Evolutionary conservation across 1,139 yeast species (phyloP), one percentile per base, ranked within the genome.

Genomic region (Debaryomyces psychrophilus): DNA sequence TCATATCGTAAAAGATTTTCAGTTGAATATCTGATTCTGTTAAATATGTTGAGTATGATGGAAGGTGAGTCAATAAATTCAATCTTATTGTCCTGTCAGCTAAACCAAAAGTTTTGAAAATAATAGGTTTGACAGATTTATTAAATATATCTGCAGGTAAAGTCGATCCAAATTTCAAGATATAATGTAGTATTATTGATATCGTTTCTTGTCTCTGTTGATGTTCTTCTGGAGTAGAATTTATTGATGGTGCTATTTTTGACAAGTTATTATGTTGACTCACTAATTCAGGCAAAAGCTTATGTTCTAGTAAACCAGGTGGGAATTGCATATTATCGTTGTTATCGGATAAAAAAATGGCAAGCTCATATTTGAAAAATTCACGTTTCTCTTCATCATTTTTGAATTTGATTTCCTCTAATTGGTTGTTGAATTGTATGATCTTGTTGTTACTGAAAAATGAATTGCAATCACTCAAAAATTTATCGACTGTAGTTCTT

Each of bases 41-140:
- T 23, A 90, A 65, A 37, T 68, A 66, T 2, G 69, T 70, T 34
- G 82, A 73, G 54, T 79, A 83, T 15, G 71, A 67, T 0, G 90
- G 83, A 48, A 93, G 67, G 44, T 81, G 74, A 29, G 82, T 82
- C 50, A 93, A 72, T 37, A 93, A 69, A 17, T 85, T 76, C 56
- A 90, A 76, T 50, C 98, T 73, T 4, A 90, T 73, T 2, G 92
- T 82, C 51, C 98, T 76, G 65, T 92, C 97, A 8, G 85, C 79
- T 31, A 85, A 69, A 1, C 79, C 62, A 60, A 83, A 92, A 29
- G 87, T 76, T 43, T 77, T 73, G 31, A 87, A 73, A 20, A 90
- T 74, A 0, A 85, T 69, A 1, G 95, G 95, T 50, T 85, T 81
- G 9, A 87, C 70, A 6, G 68, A 51, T 31, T 69, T 71, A 36